phyloP scores from a whole-genome alignment of 176 grass and related monocot species.

The Triticum timopheevii region DNA sequence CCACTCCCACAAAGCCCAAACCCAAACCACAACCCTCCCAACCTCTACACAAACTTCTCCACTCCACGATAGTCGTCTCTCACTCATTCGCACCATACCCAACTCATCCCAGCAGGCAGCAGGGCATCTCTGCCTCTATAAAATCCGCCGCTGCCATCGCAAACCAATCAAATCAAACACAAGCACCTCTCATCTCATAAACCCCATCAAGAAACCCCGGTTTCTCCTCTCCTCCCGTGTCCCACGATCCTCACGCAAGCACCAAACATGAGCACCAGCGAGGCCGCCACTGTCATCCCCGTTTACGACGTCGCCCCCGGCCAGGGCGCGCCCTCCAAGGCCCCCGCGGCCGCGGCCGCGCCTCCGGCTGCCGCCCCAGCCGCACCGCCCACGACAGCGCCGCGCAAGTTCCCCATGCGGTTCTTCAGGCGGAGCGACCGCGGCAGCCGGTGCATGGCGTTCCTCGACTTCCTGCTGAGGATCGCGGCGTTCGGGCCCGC shows the following conservation, averaged over 20 bases:
- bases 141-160: background rate
- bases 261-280: slow-evolving; percentile 62
- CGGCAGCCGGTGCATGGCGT: slow-evolving; percentile 54
- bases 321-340: slow-evolving; percentile 19
- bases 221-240: background rate
- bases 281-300: slow-evolving; percentile 59
- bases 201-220: background rate
- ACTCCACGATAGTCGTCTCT: background rate
- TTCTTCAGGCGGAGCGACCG: slow-evolving; percentile 41
- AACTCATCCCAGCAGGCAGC: background rate
- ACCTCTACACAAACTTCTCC: background rate
- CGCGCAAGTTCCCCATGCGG: slow-evolving; percentile 35
- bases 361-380: background rate
- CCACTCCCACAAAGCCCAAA: background rate
- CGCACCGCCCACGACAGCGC: background rate
- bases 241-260: background rate
- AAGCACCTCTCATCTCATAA: background rate
- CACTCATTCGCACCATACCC: background rate
- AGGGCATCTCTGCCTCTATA: background rate
- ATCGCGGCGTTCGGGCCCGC: slow-evolving; percentile 61
- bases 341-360: background rate
- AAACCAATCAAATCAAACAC: background rate
- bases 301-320: slow-evolving; percentile 35
- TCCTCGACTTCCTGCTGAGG: slow-evolving; percentile 76
- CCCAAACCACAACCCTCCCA: background rate